phyloP scores from a whole-genome alignment of 495 filamentous ascomycete species.

The Niebla homalea region DNA sequence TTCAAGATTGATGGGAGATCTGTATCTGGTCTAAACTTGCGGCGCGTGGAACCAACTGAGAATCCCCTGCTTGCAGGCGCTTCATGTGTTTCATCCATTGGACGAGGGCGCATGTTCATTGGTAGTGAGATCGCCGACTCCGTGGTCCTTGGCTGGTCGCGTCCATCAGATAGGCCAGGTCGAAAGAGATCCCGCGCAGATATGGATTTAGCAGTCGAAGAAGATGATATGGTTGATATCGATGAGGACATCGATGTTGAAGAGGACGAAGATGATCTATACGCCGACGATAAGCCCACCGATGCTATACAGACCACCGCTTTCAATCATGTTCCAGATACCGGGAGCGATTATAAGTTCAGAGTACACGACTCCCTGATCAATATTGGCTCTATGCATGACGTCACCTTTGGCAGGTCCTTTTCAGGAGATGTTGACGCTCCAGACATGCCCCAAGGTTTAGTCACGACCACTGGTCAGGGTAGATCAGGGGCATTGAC shows the following conservation, averaged over 20 bases:
- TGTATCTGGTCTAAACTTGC: slow-evolving; percentile 69
- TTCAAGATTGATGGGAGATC: slow-evolving; percentile 89
- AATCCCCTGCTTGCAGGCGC: slow-evolving; percentile 45
- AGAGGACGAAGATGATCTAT: slow-evolving; percentile 51
- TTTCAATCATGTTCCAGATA: slow-evolving; percentile 4
- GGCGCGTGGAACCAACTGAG: slow-evolving; percentile 50
- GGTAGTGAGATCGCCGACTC: slow-evolving; percentile 81
- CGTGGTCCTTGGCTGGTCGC: slow-evolving; percentile 63
- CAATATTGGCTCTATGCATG: slow-evolving; percentile 66
- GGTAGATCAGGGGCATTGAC: slow-evolving; percentile 57
- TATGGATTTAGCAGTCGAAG: slow-evolving; percentile 31
- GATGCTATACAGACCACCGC: slow-evolving; percentile 1
- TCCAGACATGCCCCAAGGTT: slow-evolving; percentile 41
- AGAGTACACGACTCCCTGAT: slow-evolving; percentile 60
- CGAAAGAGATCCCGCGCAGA: slow-evolving; percentile 32
- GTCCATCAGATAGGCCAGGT: slow-evolving; percentile 35
- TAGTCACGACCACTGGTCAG: slow-evolving; percentile 59
- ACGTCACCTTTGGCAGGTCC: slow-evolving; percentile 49
- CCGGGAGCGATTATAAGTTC: slow-evolving; percentile 47
- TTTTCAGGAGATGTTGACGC: slow-evolving; percentile 7
- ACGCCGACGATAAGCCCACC: slow-evolving; percentile 31
- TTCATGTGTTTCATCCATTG: slow-evolving; percentile 56
- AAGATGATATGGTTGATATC: slow-evolving; percentile 33
- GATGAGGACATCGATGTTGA: slow-evolving; percentile 48
- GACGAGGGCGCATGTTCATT: slow-evolving; percentile 62